Evolutionary conservation across 2,329 filamentous ascomycete species (phyloP).

Genomic region (Volutella citrinella): DNA sequence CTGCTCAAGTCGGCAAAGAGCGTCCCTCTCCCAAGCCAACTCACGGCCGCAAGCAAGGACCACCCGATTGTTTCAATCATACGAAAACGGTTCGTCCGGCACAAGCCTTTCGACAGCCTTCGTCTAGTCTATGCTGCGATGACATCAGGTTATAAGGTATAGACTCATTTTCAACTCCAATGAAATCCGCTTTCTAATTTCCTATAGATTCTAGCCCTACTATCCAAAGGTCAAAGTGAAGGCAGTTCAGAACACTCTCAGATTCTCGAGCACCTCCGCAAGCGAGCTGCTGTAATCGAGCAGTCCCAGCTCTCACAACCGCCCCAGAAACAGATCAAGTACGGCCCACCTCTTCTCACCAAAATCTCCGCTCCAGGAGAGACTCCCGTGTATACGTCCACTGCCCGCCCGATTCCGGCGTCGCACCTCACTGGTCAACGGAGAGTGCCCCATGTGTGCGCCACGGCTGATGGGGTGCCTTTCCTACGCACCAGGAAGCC

Average conservation of each 20-base stretch:
- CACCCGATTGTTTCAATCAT: constrained; percentile 56
- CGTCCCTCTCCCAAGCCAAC: constrained; percentile 44
- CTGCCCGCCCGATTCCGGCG: constrained; percentile 46
- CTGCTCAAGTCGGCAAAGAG: constrained; percentile 58
- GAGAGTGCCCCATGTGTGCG: constrained; percentile 53
- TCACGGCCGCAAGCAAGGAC: constrained; percentile 27
- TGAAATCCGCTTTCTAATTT: background rate
- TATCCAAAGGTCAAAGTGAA: constrained; percentile 36
- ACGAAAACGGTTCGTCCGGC: constrained; percentile 59
- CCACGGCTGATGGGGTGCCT: constrained; percentile 53
- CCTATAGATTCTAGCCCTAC: constrained; percentile 39
- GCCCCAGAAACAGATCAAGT: constrained; percentile 10
- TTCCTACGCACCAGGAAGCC: constrained; percentile 67
- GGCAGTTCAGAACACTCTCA: constrained; percentile 38
- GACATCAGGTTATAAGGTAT: constrained; percentile 64
- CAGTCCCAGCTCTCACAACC: constrained; percentile 18
- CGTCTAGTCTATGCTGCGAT: constrained; percentile 62
- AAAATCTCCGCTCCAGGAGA: constrained; percentile 32
- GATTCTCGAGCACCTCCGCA: constrained; percentile 39
- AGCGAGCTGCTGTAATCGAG: constrained; percentile 21
- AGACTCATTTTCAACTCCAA: background rate
- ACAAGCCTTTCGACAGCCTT: constrained; percentile 55
- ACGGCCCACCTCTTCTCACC: constrained; percentile 26
- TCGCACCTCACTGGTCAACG: constrained; percentile 36
- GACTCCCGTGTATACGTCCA: constrained; percentile 46